These are phyloP conservation scores for Umbelopsis vinacea DNA, from an alignment of 192 early-diverging fungal genomes.

Conservation along the genomic window DNA sequence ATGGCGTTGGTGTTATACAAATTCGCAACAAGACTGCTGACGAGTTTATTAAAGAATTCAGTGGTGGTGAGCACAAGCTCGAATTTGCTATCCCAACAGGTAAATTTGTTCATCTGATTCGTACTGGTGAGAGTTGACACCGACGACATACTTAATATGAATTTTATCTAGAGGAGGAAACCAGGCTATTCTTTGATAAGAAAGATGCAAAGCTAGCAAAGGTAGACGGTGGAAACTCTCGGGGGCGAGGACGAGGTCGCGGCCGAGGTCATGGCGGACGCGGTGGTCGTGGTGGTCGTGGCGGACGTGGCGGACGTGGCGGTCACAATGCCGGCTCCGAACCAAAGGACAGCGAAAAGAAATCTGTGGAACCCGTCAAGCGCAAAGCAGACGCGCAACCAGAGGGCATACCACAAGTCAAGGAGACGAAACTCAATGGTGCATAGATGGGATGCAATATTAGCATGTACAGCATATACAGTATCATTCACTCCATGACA, in stretches of 20 bases:
- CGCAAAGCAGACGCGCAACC: neutral
- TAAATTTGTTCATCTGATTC: neutral
- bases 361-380: neutral
- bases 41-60: slow-evolving; percentile 24
- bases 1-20: slow-evolving; percentile 33
- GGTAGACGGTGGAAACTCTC: neutral
- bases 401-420: slow-evolving; percentile 4
- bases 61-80: slow-evolving; percentile 24
- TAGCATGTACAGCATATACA: slow-evolving; percentile 11
- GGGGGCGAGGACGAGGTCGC: slow-evolving; percentile 24
- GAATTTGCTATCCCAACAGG: slow-evolving; percentile 23
- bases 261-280: slow-evolving; percentile 18
- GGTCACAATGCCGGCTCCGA: slow-evolving; percentile 6
- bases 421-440: slow-evolving; percentile 10
- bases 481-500: neutral
- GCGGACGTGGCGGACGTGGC: slow-evolving; percentile 20
- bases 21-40: slow-evolving; percentile 32
- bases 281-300: slow-evolving; percentile 10
- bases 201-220: slow-evolving; percentile 22
- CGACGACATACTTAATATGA: neutral
- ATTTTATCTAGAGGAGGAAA: slow-evolving; percentile 23
- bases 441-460: neutral
- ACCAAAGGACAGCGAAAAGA: neutral
- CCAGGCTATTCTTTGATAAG: slow-evolving; percentile 15
- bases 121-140: neutral